Base-by-base conservation (phyloP, 1,284 basidiomycete genomes). In the Sporisorium scitamineum region DNA sequence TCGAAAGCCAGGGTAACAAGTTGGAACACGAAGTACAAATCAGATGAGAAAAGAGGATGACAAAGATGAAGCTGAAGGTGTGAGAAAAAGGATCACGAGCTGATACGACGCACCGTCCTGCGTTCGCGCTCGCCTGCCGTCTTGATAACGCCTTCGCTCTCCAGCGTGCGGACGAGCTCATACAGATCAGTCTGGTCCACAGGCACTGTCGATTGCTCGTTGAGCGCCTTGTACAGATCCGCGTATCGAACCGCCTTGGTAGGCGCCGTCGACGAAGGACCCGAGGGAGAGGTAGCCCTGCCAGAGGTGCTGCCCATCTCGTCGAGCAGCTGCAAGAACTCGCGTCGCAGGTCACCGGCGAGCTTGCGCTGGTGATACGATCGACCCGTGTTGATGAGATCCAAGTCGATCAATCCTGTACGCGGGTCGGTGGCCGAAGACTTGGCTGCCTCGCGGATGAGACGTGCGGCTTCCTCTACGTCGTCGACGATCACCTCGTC, bases 391-490 rank as follows among this genome's bases (percentile, higher is more conserved):
- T 95, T 96, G 83, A 99, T 90, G 80, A 99, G 87, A 69, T 96
- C 94, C 89, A 99, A 92, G 85, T 99, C 96, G 83, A 98, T 94
- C 88, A 94, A 92, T 60, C 95, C 95, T 1, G 95, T 98, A 34
- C 93, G 89, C 9, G 95, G 95, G 86, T 98, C 96, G 10, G 86
- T 86, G 4, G 87, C 87, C 18, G 83, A 85, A 73, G 95, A 95
- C 82, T 95, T 91, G 86, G 98, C 92, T 13, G 96, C 97, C 85
- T 97, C 93, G 58, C 93, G 91, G 91, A 99, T 98, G 73, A 99
- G 89, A 14, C 96, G 89, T 79, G 90, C 91, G 2, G 96, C 95
- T 87, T 99, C 97, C 71, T 90, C 88, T 24, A 99, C 97, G 83
- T 99, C 97, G 60, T 88, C 87, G 45, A 94, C 88, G 79, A 95